Evolutionary conservation across 2,329 filamentous ascomycete genomes (phyloP), one percentile per base, ranked within the genome.

Genomic region (Ophiostoma tasmaniense): DNA sequence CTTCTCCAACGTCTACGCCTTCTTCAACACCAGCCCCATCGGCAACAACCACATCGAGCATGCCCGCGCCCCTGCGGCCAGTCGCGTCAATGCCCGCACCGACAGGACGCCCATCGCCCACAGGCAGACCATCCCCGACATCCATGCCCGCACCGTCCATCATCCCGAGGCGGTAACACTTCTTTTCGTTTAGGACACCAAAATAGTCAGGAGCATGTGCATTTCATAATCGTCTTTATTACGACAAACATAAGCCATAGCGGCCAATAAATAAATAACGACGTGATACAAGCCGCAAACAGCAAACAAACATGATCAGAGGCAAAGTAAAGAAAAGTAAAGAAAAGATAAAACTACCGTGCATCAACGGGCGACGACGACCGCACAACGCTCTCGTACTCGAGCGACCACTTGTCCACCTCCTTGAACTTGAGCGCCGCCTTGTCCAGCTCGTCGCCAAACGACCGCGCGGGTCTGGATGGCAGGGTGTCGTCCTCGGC

Each of bases 381-480:
- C 76, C 84, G 82, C 28, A 82, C 82, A 66, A 87, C 82, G 73
- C 88, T 86, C 79, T 90, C 88, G 76, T 85, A 90, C 66, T 87
- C 86, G 71, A 90, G 78, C 77, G 88, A 82, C 87, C 87, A 90
- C 77, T 83, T 80, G 76, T 90, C 88, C 55, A 90, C 88, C 77
- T 90, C 88, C 76, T 85, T 82, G 74, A 90, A 90, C 77, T 90
- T 90, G 75, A 80, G 82, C 11, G 81, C 81, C 55, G 86, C 85
- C 66, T 82, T 80, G 77, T 85, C 85, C 71, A 90, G 79, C 79
- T 88, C 86, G 59, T 83, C 72, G 50, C 72, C 72, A 70, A 72
- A 70, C 55, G 66, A 64, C 37, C 70, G 72, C 4, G 22, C 14
- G 8, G 39, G 17, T 42, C 52, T 61, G 77, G 7, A 79, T 76